Percentiles rank a stretch among this genome's conserved stretches.
Conservation (phyloP, 768 basidiomycete genomes). For the Mycena metata region DNA sequence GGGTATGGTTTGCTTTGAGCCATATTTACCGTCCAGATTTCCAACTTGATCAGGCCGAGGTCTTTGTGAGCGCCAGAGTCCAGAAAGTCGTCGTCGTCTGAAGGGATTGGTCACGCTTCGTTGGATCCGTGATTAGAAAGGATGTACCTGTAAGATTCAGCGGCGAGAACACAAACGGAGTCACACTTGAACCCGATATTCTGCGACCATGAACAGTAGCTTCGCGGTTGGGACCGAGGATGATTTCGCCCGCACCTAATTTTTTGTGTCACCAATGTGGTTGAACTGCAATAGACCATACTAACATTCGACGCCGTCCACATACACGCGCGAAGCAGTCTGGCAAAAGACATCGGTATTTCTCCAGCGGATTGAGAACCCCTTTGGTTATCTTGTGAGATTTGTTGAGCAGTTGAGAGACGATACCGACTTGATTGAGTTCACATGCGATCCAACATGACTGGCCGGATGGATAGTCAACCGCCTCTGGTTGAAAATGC, state of each 20-base stretch:
- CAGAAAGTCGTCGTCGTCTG: constrained; percentile 35
- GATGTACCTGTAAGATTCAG: constrained; percentile 32
- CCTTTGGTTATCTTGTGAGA: constrained; percentile 14
- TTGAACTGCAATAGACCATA: no score
- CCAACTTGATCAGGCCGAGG: constrained; percentile 27
- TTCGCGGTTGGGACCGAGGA: constrained; percentile 23
- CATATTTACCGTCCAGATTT: constrained; percentile 35
- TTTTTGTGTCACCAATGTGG: no score
- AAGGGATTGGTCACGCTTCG: background rate
- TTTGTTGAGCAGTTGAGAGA: background rate
- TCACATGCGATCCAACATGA: constrained; percentile 35
- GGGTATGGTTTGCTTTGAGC: constrained; percentile 17
- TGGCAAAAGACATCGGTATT: constrained; percentile 36
- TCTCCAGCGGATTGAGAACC: constrained; percentile 33
- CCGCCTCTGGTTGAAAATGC: constrained; percentile 14
- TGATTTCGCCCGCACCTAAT: constrained; percentile 33
- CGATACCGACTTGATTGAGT: constrained; percentile 21
- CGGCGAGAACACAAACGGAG: constrained; percentile 29
- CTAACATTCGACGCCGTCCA: constrained; percentile 36
- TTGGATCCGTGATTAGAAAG: background rate
- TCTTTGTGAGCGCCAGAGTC: constrained; percentile 19
- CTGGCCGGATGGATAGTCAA: constrained; percentile 19
- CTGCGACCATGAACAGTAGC: constrained; percentile 24
- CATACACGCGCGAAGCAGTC: constrained; percentile 29
- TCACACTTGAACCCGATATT: constrained; percentile 13